Evolutionary conservation across 2,329 filamentous ascomycete species (phyloP).

Genomic region (Fusarium sp.): DNA sequence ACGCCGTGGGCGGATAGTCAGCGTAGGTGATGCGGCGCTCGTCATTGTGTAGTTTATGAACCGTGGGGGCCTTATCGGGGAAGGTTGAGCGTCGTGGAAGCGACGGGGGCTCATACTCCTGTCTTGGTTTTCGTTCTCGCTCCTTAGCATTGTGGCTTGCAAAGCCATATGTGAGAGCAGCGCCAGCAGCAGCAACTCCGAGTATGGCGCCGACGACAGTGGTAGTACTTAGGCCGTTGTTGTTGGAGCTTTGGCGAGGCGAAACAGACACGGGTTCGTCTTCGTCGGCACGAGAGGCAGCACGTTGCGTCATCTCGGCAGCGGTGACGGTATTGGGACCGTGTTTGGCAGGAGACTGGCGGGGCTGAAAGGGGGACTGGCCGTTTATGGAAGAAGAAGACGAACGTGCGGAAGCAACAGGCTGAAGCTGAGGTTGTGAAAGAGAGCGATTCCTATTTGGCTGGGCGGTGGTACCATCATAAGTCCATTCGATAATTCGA

Average conservation of each 20-base stretch:
- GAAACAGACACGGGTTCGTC: constrained; percentile 36
- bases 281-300: constrained; percentile 29
- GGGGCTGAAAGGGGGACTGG: constrained; percentile 32
- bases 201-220: constrained; percentile 79
- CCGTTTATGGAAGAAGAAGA: constrained; percentile 37
- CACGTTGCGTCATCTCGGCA: constrained; percentile 37
- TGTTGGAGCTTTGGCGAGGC: constrained; percentile 49
- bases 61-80: constrained; percentile 52
- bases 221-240: constrained; percentile 62
- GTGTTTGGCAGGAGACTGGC: constrained; percentile 28
- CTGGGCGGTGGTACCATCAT: constrained; percentile 50
- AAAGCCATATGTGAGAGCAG: constrained; percentile 74
- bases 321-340: constrained; percentile 35
- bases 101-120: constrained; percentile 52
- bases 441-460: constrained; percentile 32
- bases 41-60: constrained; percentile 29
- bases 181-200: constrained; percentile 79
- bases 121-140: constrained; percentile 56
- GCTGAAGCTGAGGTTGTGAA: constrained; percentile 34
- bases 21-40: constrained; percentile 32
- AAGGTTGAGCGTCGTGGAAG: constrained; percentile 58
- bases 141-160: constrained; percentile 55
- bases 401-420: constrained; percentile 27
- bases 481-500: constrained; percentile 61
- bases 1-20: constrained; percentile 30